Evolutionary conservation across 176 grass and related monocot genomes (phyloP).

Genomic region (Aegilops umbellulata): DNA sequence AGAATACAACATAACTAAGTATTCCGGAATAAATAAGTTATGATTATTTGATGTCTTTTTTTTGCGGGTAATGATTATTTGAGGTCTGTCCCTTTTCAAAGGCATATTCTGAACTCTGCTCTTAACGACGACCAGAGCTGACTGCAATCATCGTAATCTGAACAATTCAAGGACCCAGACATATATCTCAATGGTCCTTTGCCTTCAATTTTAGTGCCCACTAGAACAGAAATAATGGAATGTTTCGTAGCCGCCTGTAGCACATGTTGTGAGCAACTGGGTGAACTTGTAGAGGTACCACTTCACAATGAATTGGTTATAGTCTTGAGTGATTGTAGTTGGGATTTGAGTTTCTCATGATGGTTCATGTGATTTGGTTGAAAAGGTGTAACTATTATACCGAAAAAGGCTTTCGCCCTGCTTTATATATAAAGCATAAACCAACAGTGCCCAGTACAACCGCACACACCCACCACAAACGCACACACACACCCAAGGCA

Average conservation of each 20-base stretch:
- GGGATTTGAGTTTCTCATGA: background rate
- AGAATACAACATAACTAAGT: background rate
- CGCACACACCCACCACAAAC: too few species aligned
- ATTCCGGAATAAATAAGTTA: background rate
- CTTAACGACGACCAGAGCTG: too few species aligned
- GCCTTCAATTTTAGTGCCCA: background rate
- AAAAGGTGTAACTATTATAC: background rate
- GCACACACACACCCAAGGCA: too few species aligned
- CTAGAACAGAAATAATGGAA: background rate
- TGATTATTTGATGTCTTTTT: background rate
- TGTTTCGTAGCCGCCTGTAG: background rate
- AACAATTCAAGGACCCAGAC: background rate
- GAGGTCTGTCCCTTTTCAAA: background rate
- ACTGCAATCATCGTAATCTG: background rate
- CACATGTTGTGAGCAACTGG: background rate
- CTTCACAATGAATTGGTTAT: background rate
- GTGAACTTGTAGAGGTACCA: background rate
- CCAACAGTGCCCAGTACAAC: too few species aligned
- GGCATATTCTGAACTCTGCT: background rate
- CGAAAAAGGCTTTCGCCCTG: too few species aligned
- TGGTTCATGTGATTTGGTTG: background rate
- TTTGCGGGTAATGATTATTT: background rate
- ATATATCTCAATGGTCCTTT: background rate
- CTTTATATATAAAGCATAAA: too few species aligned
- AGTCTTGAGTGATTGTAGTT: background rate